Evolutionary conservation across 108 stramenopile species (phyloP), one percentile per base, ranked within the genome.

Genomic region (Skeletonema marinoi): DNA sequence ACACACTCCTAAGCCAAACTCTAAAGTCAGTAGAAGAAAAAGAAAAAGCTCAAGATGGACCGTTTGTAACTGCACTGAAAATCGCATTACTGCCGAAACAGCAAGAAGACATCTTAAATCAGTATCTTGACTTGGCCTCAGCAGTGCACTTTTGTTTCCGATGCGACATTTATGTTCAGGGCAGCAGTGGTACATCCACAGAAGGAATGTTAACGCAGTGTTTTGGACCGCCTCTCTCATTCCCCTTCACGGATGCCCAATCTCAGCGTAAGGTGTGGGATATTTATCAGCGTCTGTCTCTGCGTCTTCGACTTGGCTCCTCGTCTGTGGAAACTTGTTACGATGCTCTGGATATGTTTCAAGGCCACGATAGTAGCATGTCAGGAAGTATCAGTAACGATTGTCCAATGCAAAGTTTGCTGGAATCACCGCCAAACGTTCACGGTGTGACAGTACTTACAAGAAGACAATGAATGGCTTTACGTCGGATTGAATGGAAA

Each of bases 281-380:
- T 25, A 74, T 80, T 56, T 93, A 93, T 73, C 89, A 89, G 67
- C 84, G 88, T 61, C 84, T 93, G 3, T 74, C 82, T 59, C 78
- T 93, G 21, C 81, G 92, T 8, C 83, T 93, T 19, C 86, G 92
- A 32, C 76, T 90, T 10, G 90, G 89, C n/a, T 89, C 92, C 5
- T 84, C 88, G n/a, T 74, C 80, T 0, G 66, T 78, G 2, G 92
- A 90, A 77, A 72, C 87, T 35, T 81, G 81, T 5, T 85, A 78
- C 72, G 88, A 89, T 79, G 87, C 87, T 4, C 75, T 86, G 54
- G 87, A 87, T 72, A 85, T 81, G 80, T 82, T 83, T 83, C 13
- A 48, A 60, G 14, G 68, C 60, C 51, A 67, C 39, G 42, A 70
- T 33, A 78, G 67, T 29, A 60, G 48, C 17, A 73, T 63, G 39